phyloP scores from a whole-genome alignment of 225 moss, liverwort and hornwort genomes.

The Rhytidiadelphus loreus region DNA sequence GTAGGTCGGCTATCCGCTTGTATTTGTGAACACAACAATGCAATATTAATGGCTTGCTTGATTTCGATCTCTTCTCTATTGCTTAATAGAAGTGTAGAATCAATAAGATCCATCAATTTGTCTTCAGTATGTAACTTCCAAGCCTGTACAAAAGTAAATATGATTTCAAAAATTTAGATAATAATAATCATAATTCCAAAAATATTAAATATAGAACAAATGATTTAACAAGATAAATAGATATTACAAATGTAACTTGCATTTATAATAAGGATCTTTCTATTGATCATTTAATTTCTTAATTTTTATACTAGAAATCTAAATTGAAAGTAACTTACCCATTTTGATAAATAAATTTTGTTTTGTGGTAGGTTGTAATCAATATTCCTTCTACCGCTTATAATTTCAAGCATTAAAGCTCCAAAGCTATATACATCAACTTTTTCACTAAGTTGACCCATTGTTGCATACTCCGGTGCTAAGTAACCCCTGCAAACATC shows the following conservation, averaged over 20 bases:
- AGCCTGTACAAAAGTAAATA: background rate
- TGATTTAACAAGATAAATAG: too few species aligned
- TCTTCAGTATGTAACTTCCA: background rate
- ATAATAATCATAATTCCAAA: background rate
- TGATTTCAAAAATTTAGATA: too few species aligned
- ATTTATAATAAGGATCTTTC: background rate
- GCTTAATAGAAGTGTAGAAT: background rate
- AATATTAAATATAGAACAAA: background rate
- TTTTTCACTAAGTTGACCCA: background rate
- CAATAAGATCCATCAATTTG: background rate
- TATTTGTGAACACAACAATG: background rate
- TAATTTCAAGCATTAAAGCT: background rate
- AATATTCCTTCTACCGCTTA: background rate
- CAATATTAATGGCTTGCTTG: background rate
- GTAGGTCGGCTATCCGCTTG: background rate
- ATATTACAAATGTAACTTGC: background rate
- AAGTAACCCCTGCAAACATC: background rate
- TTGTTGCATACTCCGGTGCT: background rate
- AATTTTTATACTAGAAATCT: too few species aligned
- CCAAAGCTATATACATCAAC: slow-evolving; percentile 6
- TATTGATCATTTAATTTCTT: background rate
- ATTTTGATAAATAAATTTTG: background rate
- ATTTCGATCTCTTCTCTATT: background rate
- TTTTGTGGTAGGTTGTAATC: background rate
- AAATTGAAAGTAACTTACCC: background rate